phyloP scores from a whole-genome alignment of 2,329 filamentous ascomycete genomes.

The Scolecobasidium constrictum region DNA sequence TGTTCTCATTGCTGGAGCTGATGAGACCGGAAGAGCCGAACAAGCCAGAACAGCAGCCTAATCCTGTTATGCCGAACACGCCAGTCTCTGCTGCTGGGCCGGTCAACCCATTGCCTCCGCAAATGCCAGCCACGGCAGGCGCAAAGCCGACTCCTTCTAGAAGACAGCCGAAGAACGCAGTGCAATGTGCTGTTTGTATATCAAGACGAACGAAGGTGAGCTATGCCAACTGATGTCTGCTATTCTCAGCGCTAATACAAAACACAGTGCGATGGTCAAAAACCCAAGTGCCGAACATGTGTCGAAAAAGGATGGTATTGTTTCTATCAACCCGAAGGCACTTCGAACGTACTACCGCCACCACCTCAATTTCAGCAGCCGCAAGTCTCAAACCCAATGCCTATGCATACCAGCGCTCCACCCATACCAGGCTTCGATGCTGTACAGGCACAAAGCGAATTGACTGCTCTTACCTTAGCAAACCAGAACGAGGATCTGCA shows the following conservation, averaged over 20 bases:
- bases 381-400: too few species aligned
- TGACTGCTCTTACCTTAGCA: conserved; percentile 3
- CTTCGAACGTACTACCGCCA: too few species aligned
- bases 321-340: conserved; percentile 19
- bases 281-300: conserved; percentile 24
- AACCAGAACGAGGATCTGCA: conserved; percentile 8
- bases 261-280: conserved; percentile 22
- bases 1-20: conserved; percentile 24
- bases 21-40: conserved; percentile 17
- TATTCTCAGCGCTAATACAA: neutral
- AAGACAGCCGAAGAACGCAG: neutral
- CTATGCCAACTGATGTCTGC: neutral
- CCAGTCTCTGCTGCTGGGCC: neutral
- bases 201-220: neutral
- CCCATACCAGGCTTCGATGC: conserved; percentile 5
- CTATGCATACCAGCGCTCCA: too few species aligned
- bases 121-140: conserved; percentile 1
- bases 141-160: neutral
- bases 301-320: conserved; percentile 23
- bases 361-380: too few species aligned
- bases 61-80: neutral
- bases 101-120: neutral
- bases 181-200: conserved; percentile 8
- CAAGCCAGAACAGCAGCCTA: neutral
- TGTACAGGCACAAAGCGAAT: conserved; percentile 8